Percentiles rank a stretch among this genome's conserved stretches.
phyloP scores from a whole-genome alignment of 2,329 filamentous ascomycete species.

The Phaeophleospora eucalypticola region DNA sequence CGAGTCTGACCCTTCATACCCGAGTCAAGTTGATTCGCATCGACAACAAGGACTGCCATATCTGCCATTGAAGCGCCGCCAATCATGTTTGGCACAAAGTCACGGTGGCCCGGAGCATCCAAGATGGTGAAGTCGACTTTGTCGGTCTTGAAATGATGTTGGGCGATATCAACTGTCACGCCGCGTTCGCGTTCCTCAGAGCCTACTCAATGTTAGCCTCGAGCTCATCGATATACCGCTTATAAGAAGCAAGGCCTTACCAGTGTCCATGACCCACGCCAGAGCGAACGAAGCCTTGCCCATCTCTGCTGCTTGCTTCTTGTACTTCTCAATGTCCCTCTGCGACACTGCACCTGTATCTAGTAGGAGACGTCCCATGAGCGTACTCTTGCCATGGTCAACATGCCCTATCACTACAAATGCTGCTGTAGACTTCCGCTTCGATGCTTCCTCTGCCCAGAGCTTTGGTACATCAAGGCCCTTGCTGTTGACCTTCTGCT shows the following conservation, averaged over 20 bases:
- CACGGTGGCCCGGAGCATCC: slow-evolving; percentile 88
- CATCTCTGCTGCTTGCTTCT: slow-evolving; percentile 79
- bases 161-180: slow-evolving; percentile 95
- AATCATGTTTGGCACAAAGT: slow-evolving; percentile 99
- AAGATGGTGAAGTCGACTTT: slow-evolving; percentile 87
- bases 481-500: slow-evolving; percentile 58
- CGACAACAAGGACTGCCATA: slow-evolving; percentile 90
- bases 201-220: not conserved
- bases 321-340: slow-evolving; percentile 71
- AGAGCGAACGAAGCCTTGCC: slow-evolving; percentile 95
- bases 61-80: slow-evolving; percentile 93
- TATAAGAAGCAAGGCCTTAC: slow-evolving; percentile 30
- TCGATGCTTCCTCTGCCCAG: slow-evolving; percentile 24
- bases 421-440: slow-evolving; percentile 26
- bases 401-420: slow-evolving; percentile 68
- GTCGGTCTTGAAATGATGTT: slow-evolving; percentile 87
- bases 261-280: slow-evolving; percentile 94
- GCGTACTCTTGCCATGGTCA: slow-evolving; percentile 93
- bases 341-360: slow-evolving; percentile 87
- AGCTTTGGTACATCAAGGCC: slow-evolving; percentile 66
- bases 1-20: slow-evolving; percentile 90
- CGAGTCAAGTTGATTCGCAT: slow-evolving; percentile 91
- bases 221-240: not conserved
- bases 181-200: slow-evolving; percentile 83
- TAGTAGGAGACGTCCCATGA: slow-evolving; percentile 91